These are phyloP conservation scores for Hypoxylon intermedium DNA, from an alignment of 495 filamentous ascomycete species.

Conservation along the genomic window DNA sequence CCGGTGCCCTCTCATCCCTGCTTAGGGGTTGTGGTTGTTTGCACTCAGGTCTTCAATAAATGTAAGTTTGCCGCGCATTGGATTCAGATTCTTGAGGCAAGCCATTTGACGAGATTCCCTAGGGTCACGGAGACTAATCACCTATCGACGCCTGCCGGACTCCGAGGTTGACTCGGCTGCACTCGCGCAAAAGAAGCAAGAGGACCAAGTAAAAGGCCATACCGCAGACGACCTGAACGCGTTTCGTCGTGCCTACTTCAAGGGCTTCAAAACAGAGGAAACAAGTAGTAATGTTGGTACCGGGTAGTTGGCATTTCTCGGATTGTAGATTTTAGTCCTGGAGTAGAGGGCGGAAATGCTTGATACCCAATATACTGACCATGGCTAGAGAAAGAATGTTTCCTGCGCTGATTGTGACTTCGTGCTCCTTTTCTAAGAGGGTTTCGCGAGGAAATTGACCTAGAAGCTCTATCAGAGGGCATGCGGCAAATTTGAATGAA, in stretches of 20 bases:
- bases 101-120: no score
- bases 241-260: conserved; percentile 75
- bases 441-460: no score
- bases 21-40: conserved; percentile 77
- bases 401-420: no score
- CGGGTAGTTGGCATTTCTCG: not conserved
- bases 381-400: not conserved
- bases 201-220: conserved; percentile 50
- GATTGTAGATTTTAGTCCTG: not conserved
- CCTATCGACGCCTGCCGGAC: conserved; percentile 76
- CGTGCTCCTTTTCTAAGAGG: no score
- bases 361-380: not conserved
- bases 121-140: conserved; percentile 89
- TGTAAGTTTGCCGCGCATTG: conserved; percentile 58
- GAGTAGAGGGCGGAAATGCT: not conserved
- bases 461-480: no score
- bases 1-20: conserved; percentile 78
- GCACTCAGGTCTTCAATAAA: conserved; percentile 85
- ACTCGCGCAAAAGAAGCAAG: conserved; percentile 47
- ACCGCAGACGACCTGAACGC: conserved; percentile 80
- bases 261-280: conserved; percentile 41
- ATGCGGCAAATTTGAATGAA: no score
- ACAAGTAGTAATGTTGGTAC: conserved; percentile 4
- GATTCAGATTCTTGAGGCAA: no score
- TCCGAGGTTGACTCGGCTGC: conserved; percentile 57